Conservation (phyloP, 371 early-diverging fungal genomes). For the Umbelopsis sp. region DNA sequence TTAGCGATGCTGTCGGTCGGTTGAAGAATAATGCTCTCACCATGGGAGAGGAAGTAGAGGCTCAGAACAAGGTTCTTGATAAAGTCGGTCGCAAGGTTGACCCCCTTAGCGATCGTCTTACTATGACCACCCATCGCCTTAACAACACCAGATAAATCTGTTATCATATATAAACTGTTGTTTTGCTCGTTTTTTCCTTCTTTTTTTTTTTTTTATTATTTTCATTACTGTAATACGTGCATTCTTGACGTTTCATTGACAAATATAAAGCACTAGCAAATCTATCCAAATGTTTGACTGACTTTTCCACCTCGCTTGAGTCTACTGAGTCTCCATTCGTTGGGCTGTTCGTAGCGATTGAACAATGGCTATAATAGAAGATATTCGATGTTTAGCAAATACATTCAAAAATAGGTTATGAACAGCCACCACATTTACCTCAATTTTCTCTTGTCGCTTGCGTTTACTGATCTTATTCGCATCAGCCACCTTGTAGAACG, state of each 20-base stretch:
- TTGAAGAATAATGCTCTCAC: constrained; percentile 76
- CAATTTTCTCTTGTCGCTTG: constrained; percentile 90
- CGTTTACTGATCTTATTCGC: constrained; percentile 90
- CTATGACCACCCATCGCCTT: constrained; percentile 47
- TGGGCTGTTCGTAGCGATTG: constrained; percentile 90
- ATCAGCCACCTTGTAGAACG: constrained; percentile 93
- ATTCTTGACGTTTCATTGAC: too few species aligned
- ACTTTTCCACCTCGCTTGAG: constrained; percentile 74
- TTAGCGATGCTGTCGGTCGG: constrained; percentile 63
- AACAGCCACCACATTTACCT: constrained; percentile 34
- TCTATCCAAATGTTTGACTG: constrained; percentile 79
- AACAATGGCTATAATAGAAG: constrained; percentile 71
- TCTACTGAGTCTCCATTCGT: constrained; percentile 87
- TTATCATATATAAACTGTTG: too few species aligned
- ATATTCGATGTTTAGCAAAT: neutral
- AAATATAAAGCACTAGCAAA: neutral
- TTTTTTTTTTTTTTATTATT: neutral
- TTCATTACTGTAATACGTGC: neutral
- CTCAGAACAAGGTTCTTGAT: constrained; percentile 59
- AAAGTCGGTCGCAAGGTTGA: constrained; percentile 44
- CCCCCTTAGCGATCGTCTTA: constrained; percentile 46
- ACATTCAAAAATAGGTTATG: neutral
- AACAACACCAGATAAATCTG: constrained; percentile 38
- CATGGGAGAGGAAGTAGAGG: constrained; percentile 75
- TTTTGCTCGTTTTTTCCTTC: too few species aligned